Evolutionary conservation across 495 filamentous ascomycete genomes (phyloP).

Genomic region (Daldinia concentrica): DNA sequence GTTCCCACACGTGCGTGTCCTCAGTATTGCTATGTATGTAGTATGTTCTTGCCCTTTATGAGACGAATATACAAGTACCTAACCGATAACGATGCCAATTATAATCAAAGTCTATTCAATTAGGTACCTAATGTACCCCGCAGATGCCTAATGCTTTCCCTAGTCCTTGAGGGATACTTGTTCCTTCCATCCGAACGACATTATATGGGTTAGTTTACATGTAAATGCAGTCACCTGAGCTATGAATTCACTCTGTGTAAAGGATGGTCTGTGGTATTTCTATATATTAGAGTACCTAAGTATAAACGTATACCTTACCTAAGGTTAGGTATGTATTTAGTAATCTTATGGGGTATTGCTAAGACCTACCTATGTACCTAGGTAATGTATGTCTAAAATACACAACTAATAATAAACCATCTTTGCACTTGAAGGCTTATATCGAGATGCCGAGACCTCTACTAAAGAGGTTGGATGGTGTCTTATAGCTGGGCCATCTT

Average conservation of each 20-base stretch:
- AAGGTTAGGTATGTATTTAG: no score
- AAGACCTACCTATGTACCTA: no score
- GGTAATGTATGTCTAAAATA: not conserved
- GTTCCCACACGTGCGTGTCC: slow-evolving; percentile 8
- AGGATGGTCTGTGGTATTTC: no score
- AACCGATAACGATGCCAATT: not conserved
- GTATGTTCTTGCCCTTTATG: slow-evolving; percentile 1
- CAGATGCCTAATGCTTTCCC: not conserved
- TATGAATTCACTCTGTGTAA: not conserved
- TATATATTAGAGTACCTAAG: no score
- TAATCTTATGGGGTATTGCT: no score
- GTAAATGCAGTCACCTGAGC: not conserved
- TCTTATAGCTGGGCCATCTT: slow-evolving; percentile 47
- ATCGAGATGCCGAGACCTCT: not conserved
- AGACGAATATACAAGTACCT: not conserved
- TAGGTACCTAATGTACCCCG: not conserved
- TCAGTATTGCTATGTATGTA: not conserved
- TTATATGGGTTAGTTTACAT: not conserved
- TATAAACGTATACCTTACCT: no score
- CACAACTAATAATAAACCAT: not conserved
- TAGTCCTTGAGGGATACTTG: not conserved
- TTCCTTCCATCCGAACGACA: not conserved
- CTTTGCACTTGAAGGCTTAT: not conserved
- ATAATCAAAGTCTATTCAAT: not conserved
- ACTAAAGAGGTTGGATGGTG: not conserved